Conservation (phyloP, 2,329 filamentous ascomycete species). For the Monosporascus cannonballus region DNA sequence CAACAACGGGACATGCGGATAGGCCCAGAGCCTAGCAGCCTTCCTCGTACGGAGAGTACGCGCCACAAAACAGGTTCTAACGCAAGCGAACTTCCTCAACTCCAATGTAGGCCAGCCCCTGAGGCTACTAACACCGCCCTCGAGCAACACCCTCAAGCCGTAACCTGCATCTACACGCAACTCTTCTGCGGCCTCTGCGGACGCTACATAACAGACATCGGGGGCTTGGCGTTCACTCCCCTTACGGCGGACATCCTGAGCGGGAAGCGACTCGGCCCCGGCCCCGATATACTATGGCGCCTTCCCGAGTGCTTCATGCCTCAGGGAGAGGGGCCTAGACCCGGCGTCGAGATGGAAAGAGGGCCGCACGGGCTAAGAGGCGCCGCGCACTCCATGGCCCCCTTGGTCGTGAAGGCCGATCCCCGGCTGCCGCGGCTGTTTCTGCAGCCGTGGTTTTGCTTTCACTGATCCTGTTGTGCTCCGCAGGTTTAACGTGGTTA, state of each 20-base stretch:
- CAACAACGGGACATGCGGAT: no score
- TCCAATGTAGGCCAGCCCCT: no score
- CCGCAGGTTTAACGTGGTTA: background rate
- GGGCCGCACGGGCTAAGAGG: background rate
- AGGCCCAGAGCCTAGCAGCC: no score
- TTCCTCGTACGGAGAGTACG: no score
- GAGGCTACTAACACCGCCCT: no score
- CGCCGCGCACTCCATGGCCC: background rate
- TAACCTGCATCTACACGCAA: constrained; percentile 2
- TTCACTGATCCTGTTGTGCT: background rate
- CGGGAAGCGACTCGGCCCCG: background rate
- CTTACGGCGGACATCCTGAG: background rate
- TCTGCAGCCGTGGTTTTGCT: constrained; percentile 1
- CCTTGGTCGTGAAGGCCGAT: background rate
- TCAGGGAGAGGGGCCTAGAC: background rate
- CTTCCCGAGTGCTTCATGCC: background rate
- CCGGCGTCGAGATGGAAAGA: background rate
- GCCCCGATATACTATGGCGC: background rate
- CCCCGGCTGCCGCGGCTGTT: background rate
- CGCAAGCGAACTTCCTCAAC: no score
- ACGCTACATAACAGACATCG: constrained; percentile 2
- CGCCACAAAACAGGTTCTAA: no score
- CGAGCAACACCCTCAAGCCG: no score
- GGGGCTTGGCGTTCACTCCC: background rate
- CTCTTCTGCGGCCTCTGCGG: constrained; percentile 4